Evolutionary conservation across 495 filamentous ascomycete genomes (phyloP), one percentile per base, ranked within the genome.

Genomic region (Usnea hakonensis): DNA sequence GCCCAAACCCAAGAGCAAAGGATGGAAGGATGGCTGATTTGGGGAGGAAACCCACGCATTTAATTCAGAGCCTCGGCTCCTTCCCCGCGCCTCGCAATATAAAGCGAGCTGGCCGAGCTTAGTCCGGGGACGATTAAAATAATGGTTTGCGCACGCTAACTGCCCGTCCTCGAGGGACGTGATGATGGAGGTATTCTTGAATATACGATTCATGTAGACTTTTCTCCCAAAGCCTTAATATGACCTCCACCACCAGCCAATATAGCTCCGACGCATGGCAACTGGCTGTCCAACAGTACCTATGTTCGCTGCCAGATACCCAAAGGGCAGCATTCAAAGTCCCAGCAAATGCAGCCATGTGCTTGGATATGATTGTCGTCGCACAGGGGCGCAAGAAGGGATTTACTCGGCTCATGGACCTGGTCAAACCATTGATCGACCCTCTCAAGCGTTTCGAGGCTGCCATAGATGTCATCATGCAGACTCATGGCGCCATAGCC

Each of bases 371-470:
- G 59, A 61, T 61, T 23, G 43, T 38, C 10, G 33, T 54, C 6
- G 46, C 48, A 0, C 59, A 54, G 46, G 37, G 59, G 32, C 46
- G 59, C 19, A 61, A 61, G 48, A 30, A 37, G 43, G 16, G 59
- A 1, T 26, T 55, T 26, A 55, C 48, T 9, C 46, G 59, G 10
- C 26, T 61, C 7, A 28, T 61, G 48, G 36, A 53, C 21, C 48
- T 61, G 26, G 2, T 54, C 10, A 32, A n/a, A 54, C 48, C 59
- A 32, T 48, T 61, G 35, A 44, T 55, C 33, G 59, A 54, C n/a
- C 59, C 59, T 7, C 48, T 61, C 23, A 28, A 43, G 46, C 59
- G 48, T 19, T 61, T 61, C 59, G 59, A 61, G 59, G 48, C 17
- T 33, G 50, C 59, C 1, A 61, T 61, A 10, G 48, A 61, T 61